Conservation (phyloP, 2,329 filamentous ascomycete species). For the Penicillium sp. region DNA sequence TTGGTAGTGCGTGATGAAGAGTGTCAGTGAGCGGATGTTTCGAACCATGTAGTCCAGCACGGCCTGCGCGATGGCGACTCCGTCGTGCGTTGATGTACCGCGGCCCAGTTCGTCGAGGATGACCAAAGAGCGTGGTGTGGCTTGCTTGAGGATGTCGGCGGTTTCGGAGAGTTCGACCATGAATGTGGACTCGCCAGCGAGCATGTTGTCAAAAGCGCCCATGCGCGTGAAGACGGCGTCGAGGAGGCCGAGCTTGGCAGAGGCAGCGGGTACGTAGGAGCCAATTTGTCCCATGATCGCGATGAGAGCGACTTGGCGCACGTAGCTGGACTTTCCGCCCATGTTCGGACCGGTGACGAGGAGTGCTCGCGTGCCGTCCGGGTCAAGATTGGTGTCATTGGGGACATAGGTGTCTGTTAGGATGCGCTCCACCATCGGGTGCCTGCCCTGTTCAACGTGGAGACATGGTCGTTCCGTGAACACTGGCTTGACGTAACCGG, state of each 20-base stretch:
- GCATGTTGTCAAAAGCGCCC: conserved; percentile 94
- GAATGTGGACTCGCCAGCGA: conserved; percentile 92
- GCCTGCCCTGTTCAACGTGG: conserved; percentile 73
- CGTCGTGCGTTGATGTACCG: conserved; percentile 93
- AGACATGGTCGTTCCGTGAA: conserved; percentile 69
- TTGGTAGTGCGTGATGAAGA: conserved; percentile 99
- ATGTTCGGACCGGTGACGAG: conserved; percentile 97
- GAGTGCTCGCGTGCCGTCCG: conserved; percentile 69
- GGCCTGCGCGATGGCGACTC: conserved; percentile 90
- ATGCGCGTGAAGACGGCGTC: conserved; percentile 95
- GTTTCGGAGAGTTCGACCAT: conserved; percentile 98
- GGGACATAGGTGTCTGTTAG: conserved; percentile 87
- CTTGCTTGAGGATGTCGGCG: conserved; percentile 84
- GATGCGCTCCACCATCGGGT: conserved; percentile 94
- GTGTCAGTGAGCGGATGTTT: conserved; percentile 73
- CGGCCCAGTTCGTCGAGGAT: conserved; percentile 94
- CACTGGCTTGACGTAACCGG: conserved; percentile 82
- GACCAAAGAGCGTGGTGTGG: conserved; percentile 80
- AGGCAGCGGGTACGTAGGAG: conserved; percentile 83
- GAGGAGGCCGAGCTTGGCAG: conserved; percentile 74
- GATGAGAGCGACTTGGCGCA: conserved; percentile 88
- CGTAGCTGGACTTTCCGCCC: conserved; percentile 98
- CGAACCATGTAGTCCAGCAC: conserved; percentile 84
- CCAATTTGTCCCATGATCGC: conserved; percentile 93
- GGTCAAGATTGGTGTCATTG: conserved; percentile 76